Evolutionary conservation across 208 protist genomes (phyloP).

Genomic region (Novymonas esmeraldas): DNA sequence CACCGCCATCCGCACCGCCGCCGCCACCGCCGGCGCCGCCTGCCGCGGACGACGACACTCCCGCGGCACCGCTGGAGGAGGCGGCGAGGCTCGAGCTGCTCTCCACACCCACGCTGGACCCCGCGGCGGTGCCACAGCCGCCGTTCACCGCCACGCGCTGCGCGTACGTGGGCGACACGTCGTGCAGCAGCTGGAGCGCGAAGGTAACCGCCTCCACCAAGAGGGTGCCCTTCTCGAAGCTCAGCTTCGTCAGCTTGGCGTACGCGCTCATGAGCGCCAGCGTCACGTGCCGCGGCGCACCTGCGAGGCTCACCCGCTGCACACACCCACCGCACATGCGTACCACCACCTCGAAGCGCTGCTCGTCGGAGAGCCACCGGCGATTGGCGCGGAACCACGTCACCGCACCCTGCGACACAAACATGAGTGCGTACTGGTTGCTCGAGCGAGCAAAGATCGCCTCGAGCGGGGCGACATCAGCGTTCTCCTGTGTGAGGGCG

Average conservation of each 20-base stretch:
- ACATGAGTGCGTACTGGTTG: conserved; percentile 82
- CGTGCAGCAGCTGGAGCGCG: conserved; percentile 53
- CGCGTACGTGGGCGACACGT: conserved; percentile 17
- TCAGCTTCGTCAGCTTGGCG: conserved; percentile 71
- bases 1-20: neutral
- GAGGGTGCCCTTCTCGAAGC: conserved; percentile 67
- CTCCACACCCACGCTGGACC: neutral
- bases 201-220: conserved; percentile 51
- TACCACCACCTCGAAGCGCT: conserved; percentile 51
- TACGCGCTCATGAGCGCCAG: conserved; percentile 54
- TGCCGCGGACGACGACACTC: neutral
- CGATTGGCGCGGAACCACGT: conserved; percentile 66
- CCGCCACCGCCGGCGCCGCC: conserved; percentile 3
- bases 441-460: conserved; percentile 65
- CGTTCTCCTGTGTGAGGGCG: conserved; percentile 55
- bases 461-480: conserved; percentile 39
- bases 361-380: conserved; percentile 47
- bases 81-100: neutral
- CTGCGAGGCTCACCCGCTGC: conserved; percentile 51
- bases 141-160: conserved; percentile 27
- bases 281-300: conserved; percentile 69
- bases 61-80: neutral
- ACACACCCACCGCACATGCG: conserved; percentile 67
- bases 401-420: conserved; percentile 71
- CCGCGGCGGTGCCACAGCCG: conserved; percentile 21